Percentiles rank a stretch among this genome's conserved stretches.
Evolutionary conservation across 768 basidiomycete genomes (phyloP).

Genomic region (Macrocybe gigantea): DNA sequence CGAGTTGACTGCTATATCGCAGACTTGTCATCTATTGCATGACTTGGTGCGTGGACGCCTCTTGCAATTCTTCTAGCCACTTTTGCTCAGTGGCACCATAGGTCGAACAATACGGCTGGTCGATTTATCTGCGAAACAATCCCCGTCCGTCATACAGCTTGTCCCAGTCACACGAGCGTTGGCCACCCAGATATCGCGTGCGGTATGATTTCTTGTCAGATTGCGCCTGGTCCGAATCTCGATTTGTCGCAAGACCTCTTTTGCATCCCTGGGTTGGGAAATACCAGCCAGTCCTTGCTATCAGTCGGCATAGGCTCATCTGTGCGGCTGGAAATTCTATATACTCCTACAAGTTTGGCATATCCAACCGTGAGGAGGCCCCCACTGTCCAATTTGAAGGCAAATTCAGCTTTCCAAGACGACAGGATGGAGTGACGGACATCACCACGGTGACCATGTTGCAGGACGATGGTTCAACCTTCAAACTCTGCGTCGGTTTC

Average conservation of each 20-base stretch:
- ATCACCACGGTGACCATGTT: slow-evolving; percentile 52
- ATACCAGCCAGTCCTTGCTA: slow-evolving; percentile 50
- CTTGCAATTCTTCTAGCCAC: slow-evolving; percentile 1
- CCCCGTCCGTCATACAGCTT: slow-evolving; percentile 52
- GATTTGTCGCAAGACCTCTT: slow-evolving; percentile 61
- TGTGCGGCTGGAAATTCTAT: slow-evolving; percentile 55
- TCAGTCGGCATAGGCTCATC: slow-evolving; percentile 48
- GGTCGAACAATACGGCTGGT: slow-evolving; percentile 64
- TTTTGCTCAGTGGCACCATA: slow-evolving; percentile 17
- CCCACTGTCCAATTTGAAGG: slow-evolving; percentile 47
- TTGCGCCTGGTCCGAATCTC: slow-evolving; percentile 39
- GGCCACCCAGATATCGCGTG: slow-evolving; percentile 38
- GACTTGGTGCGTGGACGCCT: slow-evolving; percentile 35
- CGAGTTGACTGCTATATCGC: slow-evolving; percentile 37
- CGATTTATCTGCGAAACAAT: slow-evolving; percentile 40
- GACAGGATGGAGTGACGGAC: slow-evolving; percentile 30
- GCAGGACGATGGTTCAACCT: slow-evolving; percentile 36
- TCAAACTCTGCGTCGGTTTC: slow-evolving; percentile 49
- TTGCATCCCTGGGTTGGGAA: slow-evolving; percentile 53
- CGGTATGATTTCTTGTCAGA: slow-evolving; percentile 52
- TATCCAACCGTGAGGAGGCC: slow-evolving; percentile 18
- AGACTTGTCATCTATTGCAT: slow-evolving; percentile 32
- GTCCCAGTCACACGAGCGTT: slow-evolving; percentile 31
- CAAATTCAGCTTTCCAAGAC: slow-evolving; percentile 29
- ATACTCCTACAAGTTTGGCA: slow-evolving; percentile 50